Conservation (phyloP, 768 basidiomycete species). For the Trametes gibbosa region DNA sequence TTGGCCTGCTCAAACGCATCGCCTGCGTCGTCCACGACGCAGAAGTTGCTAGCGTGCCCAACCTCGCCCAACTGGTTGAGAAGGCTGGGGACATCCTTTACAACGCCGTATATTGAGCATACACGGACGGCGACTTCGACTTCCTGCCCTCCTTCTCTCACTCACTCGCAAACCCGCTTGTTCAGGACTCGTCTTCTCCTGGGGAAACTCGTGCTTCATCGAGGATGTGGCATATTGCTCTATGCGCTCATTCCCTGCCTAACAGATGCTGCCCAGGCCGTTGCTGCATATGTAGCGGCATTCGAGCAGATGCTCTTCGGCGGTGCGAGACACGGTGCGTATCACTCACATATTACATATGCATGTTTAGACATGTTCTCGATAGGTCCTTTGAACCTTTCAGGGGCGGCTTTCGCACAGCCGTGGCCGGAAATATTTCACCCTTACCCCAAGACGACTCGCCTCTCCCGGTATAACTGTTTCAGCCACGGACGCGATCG, state of each 20-base stretch:
- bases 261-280: background rate
- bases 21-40: conserved; percentile 2
- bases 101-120: conserved; percentile 10
- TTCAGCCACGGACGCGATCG: conserved; percentile 20
- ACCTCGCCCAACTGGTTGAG: background rate
- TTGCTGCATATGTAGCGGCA: background rate
- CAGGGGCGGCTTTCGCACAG: background rate
- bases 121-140: conserved; percentile 17
- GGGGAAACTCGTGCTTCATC: background rate
- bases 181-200: background rate
- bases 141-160: conserved; percentile 23
- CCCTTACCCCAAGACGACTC: conserved; percentile 32
- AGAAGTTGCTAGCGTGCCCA: background rate
- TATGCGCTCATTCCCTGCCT: background rate
- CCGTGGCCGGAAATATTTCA: conserved; percentile 15
- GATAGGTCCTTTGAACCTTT: background rate
- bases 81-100: conserved; percentile 11
- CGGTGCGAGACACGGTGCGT: background rate
- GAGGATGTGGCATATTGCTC: background rate
- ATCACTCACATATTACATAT: background rate
- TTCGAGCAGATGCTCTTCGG: background rate
- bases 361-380: background rate
- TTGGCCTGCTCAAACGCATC: background rate
- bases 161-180: conserved; percentile 2
- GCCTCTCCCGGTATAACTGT: conserved; percentile 32